Conservation (phyloP, 352 stramenopile species). For the Phytophthora nicotianae region DNA sequence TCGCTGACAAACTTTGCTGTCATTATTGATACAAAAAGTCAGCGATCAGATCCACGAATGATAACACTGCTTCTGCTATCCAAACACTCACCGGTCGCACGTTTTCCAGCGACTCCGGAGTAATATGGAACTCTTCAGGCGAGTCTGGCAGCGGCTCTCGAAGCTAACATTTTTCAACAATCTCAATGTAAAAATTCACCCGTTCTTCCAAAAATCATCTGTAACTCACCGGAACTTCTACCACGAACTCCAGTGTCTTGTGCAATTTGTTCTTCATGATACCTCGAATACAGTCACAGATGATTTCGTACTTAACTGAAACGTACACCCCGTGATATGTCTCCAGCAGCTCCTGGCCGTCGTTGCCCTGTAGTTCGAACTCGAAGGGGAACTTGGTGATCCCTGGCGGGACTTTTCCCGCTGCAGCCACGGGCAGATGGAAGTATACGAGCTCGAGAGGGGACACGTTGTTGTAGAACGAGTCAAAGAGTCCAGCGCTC, state of each 20-base stretch:
- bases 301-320: conserved; percentile 91
- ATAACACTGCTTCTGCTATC: neutral
- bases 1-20: conserved; percentile 57
- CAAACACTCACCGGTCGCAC: conserved; percentile 46
- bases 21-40: conserved; percentile 8
- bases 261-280: conserved; percentile 89
- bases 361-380: conserved; percentile 78
- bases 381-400: conserved; percentile 92
- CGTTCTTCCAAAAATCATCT: neutral
- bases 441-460: conserved; percentile 86
- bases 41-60: conserved; percentile 4
- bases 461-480: conserved; percentile 79
- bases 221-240: conserved; percentile 82
- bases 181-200: neutral
- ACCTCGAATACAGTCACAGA: conserved; percentile 81
- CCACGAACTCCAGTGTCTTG: conserved; percentile 90
- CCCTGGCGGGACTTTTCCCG: conserved; percentile 76
- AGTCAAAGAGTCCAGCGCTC: conserved; percentile 80
- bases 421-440: conserved; percentile 70
- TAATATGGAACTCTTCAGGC: conserved; percentile 83
- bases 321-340: conserved; percentile 94
- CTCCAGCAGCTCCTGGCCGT: conserved; percentile 79
- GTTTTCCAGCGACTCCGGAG: conserved; percentile 86
- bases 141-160: conserved; percentile 62
- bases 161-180: conserved; percentile 35